phyloP scores from a whole-genome alignment of 2,329 filamentous ascomycete species.

The Calonectria naviculata region DNA sequence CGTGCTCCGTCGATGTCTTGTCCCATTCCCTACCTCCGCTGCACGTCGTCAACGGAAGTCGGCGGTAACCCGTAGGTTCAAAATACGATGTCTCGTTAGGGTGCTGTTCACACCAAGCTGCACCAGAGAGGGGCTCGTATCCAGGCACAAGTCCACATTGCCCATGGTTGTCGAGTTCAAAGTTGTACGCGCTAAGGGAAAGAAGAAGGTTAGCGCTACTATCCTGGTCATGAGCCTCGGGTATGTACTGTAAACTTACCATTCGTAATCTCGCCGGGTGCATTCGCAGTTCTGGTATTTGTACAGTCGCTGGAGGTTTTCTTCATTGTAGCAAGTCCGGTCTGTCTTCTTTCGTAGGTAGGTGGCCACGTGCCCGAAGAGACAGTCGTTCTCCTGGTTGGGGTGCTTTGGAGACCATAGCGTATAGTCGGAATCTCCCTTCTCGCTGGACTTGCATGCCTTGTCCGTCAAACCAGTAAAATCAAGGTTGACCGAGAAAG shows the following conservation, averaged over 20 bases:
- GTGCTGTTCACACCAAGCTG: slow-evolving; percentile 67
- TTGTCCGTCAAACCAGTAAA: slow-evolving; percentile 84
- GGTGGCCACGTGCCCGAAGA: slow-evolving; percentile 90
- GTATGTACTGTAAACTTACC: slow-evolving; percentile 64
- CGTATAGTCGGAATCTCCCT: slow-evolving; percentile 76
- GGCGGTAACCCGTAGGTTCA: slow-evolving; percentile 87
- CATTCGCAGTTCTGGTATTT: slow-evolving; percentile 85
- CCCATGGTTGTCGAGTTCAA: slow-evolving; percentile 80
- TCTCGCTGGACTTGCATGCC: slow-evolving; percentile 76
- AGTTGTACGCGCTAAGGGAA: slow-evolving; percentile 87
- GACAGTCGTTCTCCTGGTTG: slow-evolving; percentile 78
- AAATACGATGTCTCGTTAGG: slow-evolving; percentile 82
- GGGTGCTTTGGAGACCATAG: slow-evolving; percentile 92
- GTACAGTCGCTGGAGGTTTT: slow-evolving; percentile 77
- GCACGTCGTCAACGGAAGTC: slow-evolving; percentile 91
- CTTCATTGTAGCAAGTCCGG: slow-evolving; percentile 83
- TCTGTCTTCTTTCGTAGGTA: slow-evolving; percentile 92
- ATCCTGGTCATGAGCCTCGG: no score
- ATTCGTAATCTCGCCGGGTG: slow-evolving; percentile 89
- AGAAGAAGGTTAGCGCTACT: slow-evolving; percentile 26
- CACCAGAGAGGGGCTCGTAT: slow-evolving; percentile 66
- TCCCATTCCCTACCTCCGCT: slow-evolving; percentile 80
- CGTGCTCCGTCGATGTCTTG: slow-evolving; percentile 63
- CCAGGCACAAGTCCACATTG: slow-evolving; percentile 83
- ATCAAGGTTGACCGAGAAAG: slow-evolving; percentile 86